These are phyloP conservation scores for Trapa incisa DNA, from an alignment of 345 rosid genomes.

Conservation along the genomic window DNA sequence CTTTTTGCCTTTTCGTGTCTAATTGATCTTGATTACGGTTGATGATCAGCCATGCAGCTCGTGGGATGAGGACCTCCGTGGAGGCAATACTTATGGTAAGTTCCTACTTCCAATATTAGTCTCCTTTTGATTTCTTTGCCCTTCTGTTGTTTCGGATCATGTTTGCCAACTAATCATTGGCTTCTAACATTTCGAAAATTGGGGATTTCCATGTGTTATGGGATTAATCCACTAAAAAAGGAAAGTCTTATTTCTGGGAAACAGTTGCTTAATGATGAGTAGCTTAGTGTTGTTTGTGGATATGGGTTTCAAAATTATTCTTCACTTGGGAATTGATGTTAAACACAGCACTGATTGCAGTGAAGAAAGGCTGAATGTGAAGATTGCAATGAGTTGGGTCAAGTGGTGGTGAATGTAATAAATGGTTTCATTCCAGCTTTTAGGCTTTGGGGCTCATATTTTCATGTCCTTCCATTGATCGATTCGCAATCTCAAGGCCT, in stretches of 20 bases:
- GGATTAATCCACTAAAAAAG: not conserved
- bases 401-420: not conserved
- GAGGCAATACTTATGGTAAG: slow-evolving; percentile 75
- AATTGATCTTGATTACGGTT: not conserved
- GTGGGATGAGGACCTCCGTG: slow-evolving; percentile 73
- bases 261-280: not conserved
- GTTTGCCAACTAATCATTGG: not conserved
- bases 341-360: not conserved
- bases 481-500: not conserved
- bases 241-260: not conserved
- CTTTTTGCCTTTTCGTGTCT: not conserved
- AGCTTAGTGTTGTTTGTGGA: not conserved
- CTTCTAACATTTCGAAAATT: not conserved
- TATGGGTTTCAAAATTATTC: not conserved
- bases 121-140: not conserved
- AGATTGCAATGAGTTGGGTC: not conserved
- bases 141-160: not conserved
- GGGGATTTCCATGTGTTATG: not conserved
- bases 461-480: not conserved
- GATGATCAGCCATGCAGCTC: slow-evolving; percentile 39
- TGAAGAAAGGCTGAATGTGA: not conserved
- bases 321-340: not conserved
- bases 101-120: slow-evolving; percentile 11
- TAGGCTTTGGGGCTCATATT: not conserved
- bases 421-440: not conserved